phyloP scores from a whole-genome alignment of 2,329 filamentous ascomycete species.

The Ophiostoma himal-ulmi region DNA sequence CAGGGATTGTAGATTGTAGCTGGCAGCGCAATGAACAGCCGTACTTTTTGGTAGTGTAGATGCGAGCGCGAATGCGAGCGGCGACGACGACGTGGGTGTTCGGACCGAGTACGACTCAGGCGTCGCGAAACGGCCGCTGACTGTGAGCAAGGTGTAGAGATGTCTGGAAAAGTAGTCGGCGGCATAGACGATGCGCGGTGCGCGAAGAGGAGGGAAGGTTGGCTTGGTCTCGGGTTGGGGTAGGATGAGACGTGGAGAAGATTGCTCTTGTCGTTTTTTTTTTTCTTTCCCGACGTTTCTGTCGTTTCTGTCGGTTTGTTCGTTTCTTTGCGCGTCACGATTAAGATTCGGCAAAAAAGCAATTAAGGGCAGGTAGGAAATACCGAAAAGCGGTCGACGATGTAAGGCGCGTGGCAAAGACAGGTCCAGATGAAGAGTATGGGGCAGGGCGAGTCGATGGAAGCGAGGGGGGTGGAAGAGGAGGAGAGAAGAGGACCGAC shows the following conservation, averaged over 20 bases:
- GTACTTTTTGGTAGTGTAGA: background rate
- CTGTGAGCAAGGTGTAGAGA: background rate
- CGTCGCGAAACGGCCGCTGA: background rate
- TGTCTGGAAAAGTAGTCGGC: background rate
- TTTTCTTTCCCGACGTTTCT: background rate
- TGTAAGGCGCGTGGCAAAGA: background rate
- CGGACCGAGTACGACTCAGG: background rate
- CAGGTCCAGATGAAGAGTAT: background rate
- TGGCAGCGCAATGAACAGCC: constrained; percentile 1
- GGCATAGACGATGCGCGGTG: constrained; percentile 12
- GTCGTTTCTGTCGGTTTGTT: background rate
- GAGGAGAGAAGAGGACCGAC: background rate
- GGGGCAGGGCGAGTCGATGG: background rate
- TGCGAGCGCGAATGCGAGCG: background rate
- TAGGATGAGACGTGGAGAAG: background rate
- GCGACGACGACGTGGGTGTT: background rate
- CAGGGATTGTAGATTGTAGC: background rate
- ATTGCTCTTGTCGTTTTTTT: background rate
- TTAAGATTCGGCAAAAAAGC: background rate
- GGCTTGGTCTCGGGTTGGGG: background rate
- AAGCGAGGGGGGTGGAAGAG: background rate
- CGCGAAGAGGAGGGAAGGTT: background rate
- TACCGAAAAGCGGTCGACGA: background rate
- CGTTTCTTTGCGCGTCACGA: background rate
- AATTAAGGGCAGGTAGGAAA: background rate